Conservation (phyloP, 2,329 filamentous ascomycete species). For the Boeremia lycopersici region DNA sequence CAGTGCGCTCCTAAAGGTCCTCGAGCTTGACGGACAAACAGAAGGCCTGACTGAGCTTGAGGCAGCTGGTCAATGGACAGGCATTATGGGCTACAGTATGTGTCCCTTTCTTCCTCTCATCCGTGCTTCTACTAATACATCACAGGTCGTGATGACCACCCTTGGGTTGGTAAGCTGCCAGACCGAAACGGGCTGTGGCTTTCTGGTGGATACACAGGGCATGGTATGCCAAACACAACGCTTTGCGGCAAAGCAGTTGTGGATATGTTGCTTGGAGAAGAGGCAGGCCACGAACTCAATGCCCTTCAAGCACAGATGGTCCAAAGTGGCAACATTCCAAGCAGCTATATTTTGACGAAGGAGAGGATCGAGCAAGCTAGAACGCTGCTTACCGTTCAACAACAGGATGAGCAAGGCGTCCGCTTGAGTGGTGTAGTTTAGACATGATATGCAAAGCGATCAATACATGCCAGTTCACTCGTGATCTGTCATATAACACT, state of each 20-base stretch:
- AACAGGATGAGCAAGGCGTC: conserved; percentile 38
- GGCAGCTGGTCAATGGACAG: conserved; percentile 68
- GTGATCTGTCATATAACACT: neutral
- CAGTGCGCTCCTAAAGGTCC: conserved; percentile 46
- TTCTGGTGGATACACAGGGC: conserved; percentile 70
- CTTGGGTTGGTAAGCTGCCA: conserved; percentile 75
- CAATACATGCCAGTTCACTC: neutral
- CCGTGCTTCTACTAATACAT: neutral
- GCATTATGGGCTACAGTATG: conserved; percentile 72
- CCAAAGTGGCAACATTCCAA: conserved; percentile 42
- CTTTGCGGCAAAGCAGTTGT: conserved; percentile 69
- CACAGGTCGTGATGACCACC: conserved; percentile 61
- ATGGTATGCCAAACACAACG: conserved; percentile 78
- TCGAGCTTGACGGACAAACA: conserved; percentile 44
- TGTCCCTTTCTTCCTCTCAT: neutral
- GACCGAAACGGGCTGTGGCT: conserved; percentile 64
- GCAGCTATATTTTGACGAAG: conserved; percentile 46
- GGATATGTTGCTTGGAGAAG: conserved; percentile 60
- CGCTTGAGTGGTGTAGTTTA: conserved; percentile 38
- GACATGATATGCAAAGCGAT: neutral
- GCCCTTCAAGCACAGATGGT: conserved; percentile 42
- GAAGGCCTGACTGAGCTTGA: conserved; percentile 52
- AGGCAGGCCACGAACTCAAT: conserved; percentile 41
- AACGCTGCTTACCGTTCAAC: conserved; percentile 40
- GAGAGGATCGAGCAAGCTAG: conserved; percentile 44